phyloP scores from a whole-genome alignment of 2,329 filamentous ascomycete species.

The Aspergillus sp. region DNA sequence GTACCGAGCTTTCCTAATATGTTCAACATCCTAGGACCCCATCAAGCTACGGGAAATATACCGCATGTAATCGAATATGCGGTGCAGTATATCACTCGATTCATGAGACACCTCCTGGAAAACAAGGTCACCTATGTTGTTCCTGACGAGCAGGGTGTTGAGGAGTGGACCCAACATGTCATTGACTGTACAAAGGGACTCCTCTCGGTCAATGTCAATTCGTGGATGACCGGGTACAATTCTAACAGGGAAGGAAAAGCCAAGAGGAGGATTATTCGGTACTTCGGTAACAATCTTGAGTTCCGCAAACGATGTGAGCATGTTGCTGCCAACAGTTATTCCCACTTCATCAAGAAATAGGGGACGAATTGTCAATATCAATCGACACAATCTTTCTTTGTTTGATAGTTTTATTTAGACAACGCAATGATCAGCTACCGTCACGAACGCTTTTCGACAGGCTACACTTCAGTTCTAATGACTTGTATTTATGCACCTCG shows the following conservation, averaged over 20 bases:
- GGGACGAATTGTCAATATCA: neutral
- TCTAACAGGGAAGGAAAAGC: neutral
- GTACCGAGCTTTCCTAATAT: neutral
- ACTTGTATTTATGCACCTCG: neutral
- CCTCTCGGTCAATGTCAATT: neutral
- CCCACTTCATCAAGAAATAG: neutral
- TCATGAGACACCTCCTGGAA: neutral
- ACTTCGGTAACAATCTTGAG: neutral
- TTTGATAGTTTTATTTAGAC: neutral
- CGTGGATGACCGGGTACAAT: neutral
- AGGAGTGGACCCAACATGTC: constrained; percentile 1
- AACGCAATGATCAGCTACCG: neutral
- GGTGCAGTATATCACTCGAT: neutral
- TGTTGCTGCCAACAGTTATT: neutral
- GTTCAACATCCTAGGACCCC: neutral
- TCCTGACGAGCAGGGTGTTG: constrained; percentile 1
- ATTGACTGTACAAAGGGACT: neutral
- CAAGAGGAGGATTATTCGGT: neutral
- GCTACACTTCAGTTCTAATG: neutral
- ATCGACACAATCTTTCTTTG: neutral
- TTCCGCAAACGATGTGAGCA: neutral
- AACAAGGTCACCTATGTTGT: constrained; percentile 1
- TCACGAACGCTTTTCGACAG: neutral
- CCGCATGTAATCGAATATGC: constrained; percentile 1
- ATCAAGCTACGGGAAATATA: neutral